phyloP scores from a whole-genome alignment of 31 red algal genomes.

The Endocladia muricata region DNA sequence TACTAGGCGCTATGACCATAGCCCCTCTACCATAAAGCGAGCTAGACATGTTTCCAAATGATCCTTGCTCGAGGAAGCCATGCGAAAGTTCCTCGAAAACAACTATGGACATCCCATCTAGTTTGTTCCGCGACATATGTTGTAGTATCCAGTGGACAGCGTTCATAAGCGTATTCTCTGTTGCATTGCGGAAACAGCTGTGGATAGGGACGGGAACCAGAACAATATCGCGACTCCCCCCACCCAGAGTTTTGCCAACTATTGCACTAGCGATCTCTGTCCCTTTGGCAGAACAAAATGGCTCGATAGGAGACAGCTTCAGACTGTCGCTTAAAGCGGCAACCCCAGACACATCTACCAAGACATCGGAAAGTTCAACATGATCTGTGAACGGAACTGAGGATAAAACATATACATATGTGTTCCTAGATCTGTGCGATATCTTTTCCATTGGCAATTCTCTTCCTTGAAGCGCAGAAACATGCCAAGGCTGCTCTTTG shows the following conservation, averaged over 20 bases:
- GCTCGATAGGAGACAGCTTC: background rate
- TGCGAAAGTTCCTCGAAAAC: background rate
- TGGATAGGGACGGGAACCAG: background rate
- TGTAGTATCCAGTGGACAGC: background rate
- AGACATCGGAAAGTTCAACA: background rate
- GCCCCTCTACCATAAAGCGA: background rate
- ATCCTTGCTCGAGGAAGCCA: background rate
- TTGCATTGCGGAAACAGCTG: background rate
- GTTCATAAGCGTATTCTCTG: background rate
- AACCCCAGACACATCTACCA: background rate
- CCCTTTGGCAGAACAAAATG: background rate
- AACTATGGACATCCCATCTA: no score
- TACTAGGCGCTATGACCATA: background rate
- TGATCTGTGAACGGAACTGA: conserved; percentile 1
- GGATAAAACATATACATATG: background rate
- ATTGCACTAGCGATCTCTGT: conserved; percentile 1
- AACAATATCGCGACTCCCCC: background rate
- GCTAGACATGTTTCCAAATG: background rate
- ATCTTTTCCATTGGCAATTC: background rate
- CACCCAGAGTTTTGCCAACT: background rate
- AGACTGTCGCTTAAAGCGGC: background rate
- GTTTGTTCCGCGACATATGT: background rate
- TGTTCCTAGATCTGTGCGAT: background rate
- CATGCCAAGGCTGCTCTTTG: background rate
- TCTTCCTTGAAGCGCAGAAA: background rate